These are phyloP conservation scores for Beauveria varroae DNA, from an alignment of 2,329 filamentous ascomycete genomes.

Conservation along the genomic window DNA sequence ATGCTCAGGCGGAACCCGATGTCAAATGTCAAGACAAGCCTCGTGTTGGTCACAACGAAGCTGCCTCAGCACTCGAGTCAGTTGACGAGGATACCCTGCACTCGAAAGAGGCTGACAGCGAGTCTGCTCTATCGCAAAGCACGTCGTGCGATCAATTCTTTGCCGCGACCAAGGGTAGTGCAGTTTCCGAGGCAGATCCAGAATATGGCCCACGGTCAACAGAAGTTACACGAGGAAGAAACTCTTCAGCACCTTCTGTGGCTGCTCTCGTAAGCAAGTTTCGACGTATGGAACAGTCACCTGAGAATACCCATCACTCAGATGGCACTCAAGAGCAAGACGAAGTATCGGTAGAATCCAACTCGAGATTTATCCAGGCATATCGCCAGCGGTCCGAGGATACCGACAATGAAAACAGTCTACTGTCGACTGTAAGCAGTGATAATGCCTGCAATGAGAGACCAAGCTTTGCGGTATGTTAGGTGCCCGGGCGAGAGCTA, in stretches of 20 bases:
- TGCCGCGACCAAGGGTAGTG: neutral
- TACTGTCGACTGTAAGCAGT: neutral
- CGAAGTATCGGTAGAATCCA: neutral
- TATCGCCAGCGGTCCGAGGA: conserved; percentile 9
- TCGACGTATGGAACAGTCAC: conserved; percentile 15
- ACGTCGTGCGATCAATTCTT: neutral
- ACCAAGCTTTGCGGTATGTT: neutral
- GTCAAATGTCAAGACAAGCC: neutral
- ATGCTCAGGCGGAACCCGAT: neutral
- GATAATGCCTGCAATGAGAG: neutral
- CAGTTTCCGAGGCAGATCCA: neutral
- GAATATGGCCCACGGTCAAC: neutral
- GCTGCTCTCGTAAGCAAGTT: conserved; percentile 21
- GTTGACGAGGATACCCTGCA: neutral
- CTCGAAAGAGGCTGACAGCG: neutral
- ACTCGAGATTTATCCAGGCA: conserved; percentile 9
- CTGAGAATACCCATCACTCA: neutral
- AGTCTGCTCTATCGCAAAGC: neutral
- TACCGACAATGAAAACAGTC: neutral
- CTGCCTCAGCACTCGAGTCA: neutral
- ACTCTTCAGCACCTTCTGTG: conserved; percentile 15
- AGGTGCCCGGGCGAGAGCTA: neutral
- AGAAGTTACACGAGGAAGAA: neutral
- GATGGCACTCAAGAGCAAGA: conserved; percentile 4
- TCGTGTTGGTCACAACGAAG: neutral